phyloP scores from a whole-genome alignment of 208 protist genomes.

The Leishmania major region DNA sequence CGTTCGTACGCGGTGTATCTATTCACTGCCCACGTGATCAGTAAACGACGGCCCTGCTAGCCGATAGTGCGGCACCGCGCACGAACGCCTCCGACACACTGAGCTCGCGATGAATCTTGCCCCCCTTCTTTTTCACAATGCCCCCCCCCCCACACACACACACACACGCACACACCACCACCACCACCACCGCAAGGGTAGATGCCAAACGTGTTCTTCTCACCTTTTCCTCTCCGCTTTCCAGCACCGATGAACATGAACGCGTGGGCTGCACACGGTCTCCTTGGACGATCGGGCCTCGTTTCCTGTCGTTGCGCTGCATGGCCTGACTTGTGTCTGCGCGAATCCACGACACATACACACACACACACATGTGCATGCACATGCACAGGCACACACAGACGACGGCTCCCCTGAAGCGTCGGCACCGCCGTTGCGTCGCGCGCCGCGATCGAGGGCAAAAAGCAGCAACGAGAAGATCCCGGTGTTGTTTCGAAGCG shows the following conservation, averaged over 20 bases:
- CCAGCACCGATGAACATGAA: no score
- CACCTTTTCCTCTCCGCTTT: neutral
- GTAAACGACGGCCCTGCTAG: neutral
- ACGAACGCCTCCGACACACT: neutral
- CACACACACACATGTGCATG: neutral
- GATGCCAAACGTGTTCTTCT: neutral
- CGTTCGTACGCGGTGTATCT: neutral
- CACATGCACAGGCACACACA: neutral
- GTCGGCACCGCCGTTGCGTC: neutral
- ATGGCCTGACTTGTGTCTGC: neutral
- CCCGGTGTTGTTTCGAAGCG: neutral
- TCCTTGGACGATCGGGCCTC: neutral
- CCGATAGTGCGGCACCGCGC: neutral
- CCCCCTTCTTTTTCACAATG: no score
- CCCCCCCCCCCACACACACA: no score
- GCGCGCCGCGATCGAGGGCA: no score
- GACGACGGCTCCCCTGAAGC: neutral
- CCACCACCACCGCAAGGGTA: neutral
- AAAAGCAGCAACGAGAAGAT: neutral
- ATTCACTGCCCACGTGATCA: neutral
- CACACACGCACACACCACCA: no score
- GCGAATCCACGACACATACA: neutral
- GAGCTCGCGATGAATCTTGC: neutral
- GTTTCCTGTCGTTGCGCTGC: neutral
- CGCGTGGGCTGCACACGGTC: neutral